Evolutionary conservation across 768 basidiomycete genomes (phyloP).

Genomic region (Tricholoma bakamatsutake): DNA sequence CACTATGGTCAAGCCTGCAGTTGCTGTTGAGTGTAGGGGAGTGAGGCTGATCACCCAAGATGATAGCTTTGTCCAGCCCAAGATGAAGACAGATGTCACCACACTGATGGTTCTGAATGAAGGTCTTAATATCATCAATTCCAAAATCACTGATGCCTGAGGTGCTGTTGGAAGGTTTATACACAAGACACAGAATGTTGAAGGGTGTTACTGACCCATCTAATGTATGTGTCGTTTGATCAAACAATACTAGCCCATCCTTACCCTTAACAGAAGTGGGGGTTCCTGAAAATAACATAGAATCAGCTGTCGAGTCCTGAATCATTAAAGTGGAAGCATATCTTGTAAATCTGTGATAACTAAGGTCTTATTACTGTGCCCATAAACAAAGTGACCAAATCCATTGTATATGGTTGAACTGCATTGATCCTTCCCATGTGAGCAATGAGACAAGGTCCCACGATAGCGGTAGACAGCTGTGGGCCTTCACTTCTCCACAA

Average conservation of each 20-base stretch:
- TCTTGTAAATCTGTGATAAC: not conserved
- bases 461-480: not conserved
- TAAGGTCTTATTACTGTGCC: not conserved
- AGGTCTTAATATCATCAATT: not conserved
- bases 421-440: not conserved
- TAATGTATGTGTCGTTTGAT: constrained; percentile 14
- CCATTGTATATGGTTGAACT: not conserved
- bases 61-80: not conserved
- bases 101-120: not conserved
- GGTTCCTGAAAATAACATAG: constrained; percentile 6
- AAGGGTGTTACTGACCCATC: constrained; percentile 6
- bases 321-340: not conserved
- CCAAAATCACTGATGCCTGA: not conserved
- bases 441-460: not conserved
- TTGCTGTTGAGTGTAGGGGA: no score
- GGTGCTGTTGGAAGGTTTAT: not conserved
- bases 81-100: not conserved
- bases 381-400: not conserved
- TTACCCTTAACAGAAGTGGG: constrained; percentile 1
- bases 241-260: constrained; percentile 11
- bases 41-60: not conserved
- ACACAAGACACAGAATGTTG: not conserved
- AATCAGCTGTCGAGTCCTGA: not conserved
- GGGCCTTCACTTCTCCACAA: not conserved
- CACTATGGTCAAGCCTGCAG: no score